Conservation (phyloP, 805 yeast species). For the Schwanniomyces sp. region DNA sequence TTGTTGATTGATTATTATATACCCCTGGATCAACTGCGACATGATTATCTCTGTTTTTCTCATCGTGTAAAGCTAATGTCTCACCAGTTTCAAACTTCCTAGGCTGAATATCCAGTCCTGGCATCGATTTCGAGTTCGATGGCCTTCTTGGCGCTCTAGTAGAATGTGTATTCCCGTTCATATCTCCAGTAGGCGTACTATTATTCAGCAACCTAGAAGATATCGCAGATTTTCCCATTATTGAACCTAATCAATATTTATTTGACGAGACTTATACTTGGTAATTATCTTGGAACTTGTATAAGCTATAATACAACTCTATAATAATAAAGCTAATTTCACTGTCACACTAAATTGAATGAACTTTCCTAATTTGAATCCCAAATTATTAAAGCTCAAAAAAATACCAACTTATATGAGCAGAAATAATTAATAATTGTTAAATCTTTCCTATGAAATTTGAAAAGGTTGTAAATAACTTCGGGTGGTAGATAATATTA, state of each 20-base stretch:
- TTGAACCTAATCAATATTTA: background rate
- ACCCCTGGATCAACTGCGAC: background rate
- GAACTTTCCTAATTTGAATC: background rate
- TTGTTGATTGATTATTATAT: background rate
- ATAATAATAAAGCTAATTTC: background rate
- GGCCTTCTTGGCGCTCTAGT: background rate
- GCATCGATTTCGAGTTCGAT: background rate
- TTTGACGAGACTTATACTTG: no score
- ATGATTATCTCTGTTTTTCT: background rate
- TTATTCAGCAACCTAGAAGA: constrained; percentile 7
- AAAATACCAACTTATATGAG: background rate
- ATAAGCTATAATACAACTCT: background rate
- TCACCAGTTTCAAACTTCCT: background rate
- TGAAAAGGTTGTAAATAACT: background rate
- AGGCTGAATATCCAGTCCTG: background rate
- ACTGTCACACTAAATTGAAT: background rate
- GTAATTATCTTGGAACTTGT: background rate
- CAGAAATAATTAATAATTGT: background rate
- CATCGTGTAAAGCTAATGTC: background rate
- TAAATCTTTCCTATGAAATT: background rate
- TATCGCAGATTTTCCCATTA: constrained; percentile 16
- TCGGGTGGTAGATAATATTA: background rate
- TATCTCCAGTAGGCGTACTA: background rate
- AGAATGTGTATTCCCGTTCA: background rate
- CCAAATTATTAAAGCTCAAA: background rate